Base-by-base conservation (phyloP, 2,329 filamentous ascomycete genomes). In the Colletotrichum eleusines region DNA sequence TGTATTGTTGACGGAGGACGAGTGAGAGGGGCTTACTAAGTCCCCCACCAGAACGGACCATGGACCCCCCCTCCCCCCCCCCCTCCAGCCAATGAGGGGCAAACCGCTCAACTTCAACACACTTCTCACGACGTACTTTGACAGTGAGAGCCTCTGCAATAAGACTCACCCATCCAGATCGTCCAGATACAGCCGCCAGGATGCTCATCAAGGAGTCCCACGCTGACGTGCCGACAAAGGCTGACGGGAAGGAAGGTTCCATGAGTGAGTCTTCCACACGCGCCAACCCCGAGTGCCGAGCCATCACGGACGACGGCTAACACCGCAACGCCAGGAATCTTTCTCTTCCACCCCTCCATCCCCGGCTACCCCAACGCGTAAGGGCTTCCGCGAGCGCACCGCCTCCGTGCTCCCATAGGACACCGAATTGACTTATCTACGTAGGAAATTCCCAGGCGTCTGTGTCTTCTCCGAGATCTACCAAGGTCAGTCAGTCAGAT, bases 391-490 rank as follows among this genome's bases (percentile, higher is more conserved):
- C 18, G 18, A n/a, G n/a, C 3, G 8, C 28, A 5, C 6, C 2
- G 6, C 5, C 1, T 5, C 14, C 11, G 9, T 31, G n/a, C 5
- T n/a, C 20, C 5, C 14, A 40, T 14, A 23, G 23, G 9, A 8
- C 23, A 20, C 1, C 3, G 42, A 54, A 71, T 23, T 71, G 53
- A 66, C 33, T 2, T 5, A 9, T 12, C 1, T 2, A 1, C 35
- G 5, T 40, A 89, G 89, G 38, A 85, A 86, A 60, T 97, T 97
- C 77, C 94, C 94, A 0, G 94, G 93, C 26, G 93, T 98, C 6
- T 92, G 93, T 18, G 86, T 98, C 67, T 98, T 97, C 79, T 95
- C 92, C 76, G 95, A 98, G 83, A 98, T 98, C 77, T 98, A 98
- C 78, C 95, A 98, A 90, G 94, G 94, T 94, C 81, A 68, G 77